Conservation (phyloP, 2,329 filamentous ascomycete species). For the Beauveria asiatica region DNA sequence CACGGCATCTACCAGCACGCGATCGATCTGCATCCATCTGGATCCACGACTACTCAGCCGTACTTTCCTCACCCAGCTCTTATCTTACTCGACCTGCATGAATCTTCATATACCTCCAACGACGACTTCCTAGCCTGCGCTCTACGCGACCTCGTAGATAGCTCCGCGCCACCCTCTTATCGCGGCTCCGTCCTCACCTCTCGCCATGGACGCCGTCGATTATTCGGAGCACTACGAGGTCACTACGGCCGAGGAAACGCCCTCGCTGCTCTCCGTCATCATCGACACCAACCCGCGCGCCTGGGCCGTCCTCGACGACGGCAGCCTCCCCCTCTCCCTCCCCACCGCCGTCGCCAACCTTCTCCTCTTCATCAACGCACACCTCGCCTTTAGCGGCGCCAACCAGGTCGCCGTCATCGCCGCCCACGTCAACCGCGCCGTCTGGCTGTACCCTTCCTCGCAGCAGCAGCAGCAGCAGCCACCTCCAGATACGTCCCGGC, state of each 20-base stretch:
- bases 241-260: constrained; percentile 46
- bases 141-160: constrained; percentile 12
- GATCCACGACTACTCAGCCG: background rate
- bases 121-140: background rate
- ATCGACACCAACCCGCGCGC: constrained; percentile 95
- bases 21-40: background rate
- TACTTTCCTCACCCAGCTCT: background rate
- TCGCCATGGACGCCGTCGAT: constrained; percentile 45
- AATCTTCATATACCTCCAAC: background rate
- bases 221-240: constrained; percentile 53
- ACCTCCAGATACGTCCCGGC: constrained; percentile 3
- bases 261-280: constrained; percentile 82
- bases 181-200: background rate
- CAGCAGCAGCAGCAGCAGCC: constrained; percentile 21
- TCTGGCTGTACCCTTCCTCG: constrained; percentile 74
- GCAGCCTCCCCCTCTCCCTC: constrained; percentile 68
- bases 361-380: constrained; percentile 93
- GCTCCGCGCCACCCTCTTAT: background rate
- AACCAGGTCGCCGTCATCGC: constrained; percentile 91
- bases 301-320: constrained; percentile 67
- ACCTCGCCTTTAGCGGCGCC: constrained; percentile 85
- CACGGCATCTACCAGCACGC: background rate
- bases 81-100: background rate
- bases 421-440: constrained; percentile 75
- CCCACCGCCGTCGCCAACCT: constrained; percentile 79